Percentiles rank a stretch among this genome's conserved stretches.
phyloP scores from a whole-genome alignment of 345 rosid genomes.

The Citrus reticulata region DNA sequence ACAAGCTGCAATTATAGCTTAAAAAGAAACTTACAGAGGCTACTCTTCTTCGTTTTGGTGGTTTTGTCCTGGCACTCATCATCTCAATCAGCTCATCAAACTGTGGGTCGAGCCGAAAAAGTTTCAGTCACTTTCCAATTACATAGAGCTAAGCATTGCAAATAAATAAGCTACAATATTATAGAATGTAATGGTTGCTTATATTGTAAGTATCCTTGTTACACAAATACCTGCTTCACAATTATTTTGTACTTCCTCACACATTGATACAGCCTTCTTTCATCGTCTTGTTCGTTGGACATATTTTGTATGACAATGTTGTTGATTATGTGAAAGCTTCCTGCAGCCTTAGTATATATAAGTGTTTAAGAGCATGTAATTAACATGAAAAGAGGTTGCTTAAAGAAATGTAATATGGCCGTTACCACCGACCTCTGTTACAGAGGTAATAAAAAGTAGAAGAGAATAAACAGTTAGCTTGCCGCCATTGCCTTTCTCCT shows the following conservation, averaged over 20 bases:
- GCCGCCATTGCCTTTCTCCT: conserved; percentile 4
- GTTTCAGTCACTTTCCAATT: neutral
- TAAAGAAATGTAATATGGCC: neutral
- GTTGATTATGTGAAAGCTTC: neutral
- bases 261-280: conserved; percentile 28
- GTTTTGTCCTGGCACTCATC: conserved; percentile 19
- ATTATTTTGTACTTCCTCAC: conserved; percentile 31
- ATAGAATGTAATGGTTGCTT: neutral
- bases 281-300: conserved; percentile 30
- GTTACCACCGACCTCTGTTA: conserved; percentile 28
- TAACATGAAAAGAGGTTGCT: conserved; percentile 1
- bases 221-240: conserved; percentile 26
- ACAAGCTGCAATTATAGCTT: neutral
- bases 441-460: neutral
- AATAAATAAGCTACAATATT: neutral
- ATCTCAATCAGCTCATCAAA: conserved; percentile 27
- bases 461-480: conserved; percentile 12
- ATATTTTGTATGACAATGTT: neutral
- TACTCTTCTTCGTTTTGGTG: conserved; percentile 20
- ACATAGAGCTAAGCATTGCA: neutral
- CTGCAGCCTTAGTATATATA: neutral
- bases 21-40: conserved; percentile 1
- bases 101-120: neutral
- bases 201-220: neutral
- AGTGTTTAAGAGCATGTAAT: neutral